Evolutionary conservation across 257 asterid species (phyloP).

Genomic region (Przewalskia tangutica): DNA sequence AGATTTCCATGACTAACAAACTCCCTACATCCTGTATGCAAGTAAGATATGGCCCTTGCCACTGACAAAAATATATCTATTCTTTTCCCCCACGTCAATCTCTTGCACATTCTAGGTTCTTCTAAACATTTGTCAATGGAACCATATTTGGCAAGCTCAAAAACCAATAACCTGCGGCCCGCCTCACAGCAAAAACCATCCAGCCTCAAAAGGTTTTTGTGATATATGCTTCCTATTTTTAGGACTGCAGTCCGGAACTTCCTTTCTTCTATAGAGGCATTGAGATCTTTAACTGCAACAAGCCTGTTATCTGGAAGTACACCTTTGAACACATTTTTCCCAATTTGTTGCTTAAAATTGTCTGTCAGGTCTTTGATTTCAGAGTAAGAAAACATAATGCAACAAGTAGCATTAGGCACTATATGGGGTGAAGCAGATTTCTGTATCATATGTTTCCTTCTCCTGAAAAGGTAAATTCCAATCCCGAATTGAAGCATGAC

Average conservation of each 20-base stretch:
- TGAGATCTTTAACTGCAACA: slow-evolving; percentile 22
- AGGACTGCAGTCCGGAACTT: slow-evolving; percentile 23
- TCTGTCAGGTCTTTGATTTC: slow-evolving; percentile 28
- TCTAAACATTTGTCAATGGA: slow-evolving; percentile 19
- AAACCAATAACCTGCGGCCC: slow-evolving; percentile 19
- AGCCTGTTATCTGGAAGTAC: slow-evolving; percentile 15
- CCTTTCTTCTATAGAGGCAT: slow-evolving; percentile 17
- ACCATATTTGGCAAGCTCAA: slow-evolving; percentile 27
- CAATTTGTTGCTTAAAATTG: slow-evolving; percentile 30
- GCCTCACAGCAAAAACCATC: slow-evolving; percentile 28
- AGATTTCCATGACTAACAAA: slow-evolving; percentile 32
- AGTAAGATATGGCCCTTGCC: slow-evolving; percentile 28
- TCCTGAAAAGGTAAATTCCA: slow-evolving; percentile 16
- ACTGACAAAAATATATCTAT: slow-evolving; percentile 24
- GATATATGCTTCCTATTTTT: slow-evolving; percentile 27
- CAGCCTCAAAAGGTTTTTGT: slow-evolving; percentile 30
- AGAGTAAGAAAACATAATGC: slow-evolving; percentile 20
- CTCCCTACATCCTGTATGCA: slow-evolving; percentile 37
- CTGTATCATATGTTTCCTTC: slow-evolving; percentile 4
- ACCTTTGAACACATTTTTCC: slow-evolving; percentile 25
- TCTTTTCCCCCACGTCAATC: slow-evolving; percentile 30
- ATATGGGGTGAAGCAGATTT: slow-evolving; percentile 12
- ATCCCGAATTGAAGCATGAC: slow-evolving; percentile 19
- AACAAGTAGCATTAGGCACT: slow-evolving; percentile 16
- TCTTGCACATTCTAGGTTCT: slow-evolving; percentile 32